Evolutionary conservation across 306 rosid genomes (phyloP).

Genomic region (Inga leiocalycina): DNA sequence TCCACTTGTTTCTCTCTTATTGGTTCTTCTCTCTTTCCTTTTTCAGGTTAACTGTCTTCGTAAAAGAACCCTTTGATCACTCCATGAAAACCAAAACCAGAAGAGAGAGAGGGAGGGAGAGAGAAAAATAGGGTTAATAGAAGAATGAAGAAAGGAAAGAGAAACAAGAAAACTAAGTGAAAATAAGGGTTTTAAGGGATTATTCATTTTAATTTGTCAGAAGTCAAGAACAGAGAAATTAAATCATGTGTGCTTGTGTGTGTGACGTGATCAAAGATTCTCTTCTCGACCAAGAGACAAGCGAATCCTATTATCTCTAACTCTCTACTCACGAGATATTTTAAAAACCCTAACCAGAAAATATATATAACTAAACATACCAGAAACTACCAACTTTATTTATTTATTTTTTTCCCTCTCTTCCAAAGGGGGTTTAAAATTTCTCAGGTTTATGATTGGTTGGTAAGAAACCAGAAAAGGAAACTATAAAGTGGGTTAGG

Average conservation of each 20-base stretch:
- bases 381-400: not conserved
- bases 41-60: not conserved
- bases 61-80: not conserved
- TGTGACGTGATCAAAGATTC: slow-evolving; percentile 86
- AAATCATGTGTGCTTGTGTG: not conserved
- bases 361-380: not conserved
- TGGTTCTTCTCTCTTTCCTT: slow-evolving; percentile 15
- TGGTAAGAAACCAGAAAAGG: not conserved
- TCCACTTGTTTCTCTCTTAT: slow-evolving; percentile 35
- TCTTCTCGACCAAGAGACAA: slow-evolving; percentile 37
- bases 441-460: slow-evolving; percentile 24
- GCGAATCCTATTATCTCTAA: slow-evolving; percentile 30
- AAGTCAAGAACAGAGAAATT: slow-evolving; percentile 55
- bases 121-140: slow-evolving; percentile 40
- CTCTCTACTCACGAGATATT: not conserved
- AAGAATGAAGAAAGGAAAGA: slow-evolving; percentile 2
- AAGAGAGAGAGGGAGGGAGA: not conserved
- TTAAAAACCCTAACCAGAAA: slow-evolving; percentile 57
- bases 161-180: not conserved
- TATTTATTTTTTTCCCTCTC: not conserved
- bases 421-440: slow-evolving; percentile 1
- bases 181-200: slow-evolving; percentile 6
- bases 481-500: not conserved
- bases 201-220: slow-evolving; percentile 44
- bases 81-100: not conserved